These are phyloP conservation scores for Hypomyces perniciosus DNA, from an alignment of 2,329 filamentous ascomycete genomes.

Conservation along the genomic window DNA sequence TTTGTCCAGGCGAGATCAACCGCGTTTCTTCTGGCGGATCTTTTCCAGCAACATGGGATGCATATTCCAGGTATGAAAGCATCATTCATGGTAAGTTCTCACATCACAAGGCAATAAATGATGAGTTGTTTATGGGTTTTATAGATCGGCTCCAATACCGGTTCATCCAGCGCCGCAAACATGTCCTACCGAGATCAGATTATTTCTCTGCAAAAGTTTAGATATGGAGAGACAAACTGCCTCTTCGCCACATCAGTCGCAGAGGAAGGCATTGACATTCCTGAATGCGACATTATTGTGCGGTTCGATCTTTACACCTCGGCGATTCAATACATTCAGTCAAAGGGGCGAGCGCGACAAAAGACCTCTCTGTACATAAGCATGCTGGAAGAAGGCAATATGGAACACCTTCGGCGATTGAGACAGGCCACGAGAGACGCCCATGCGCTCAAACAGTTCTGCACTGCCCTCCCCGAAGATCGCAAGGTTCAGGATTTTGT, in stretches of 20 bases:
- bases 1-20: slow-evolving; percentile 79
- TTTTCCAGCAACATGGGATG: slow-evolving; percentile 55
- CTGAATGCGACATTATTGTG: slow-evolving; percentile 60
- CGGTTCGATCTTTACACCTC: slow-evolving; percentile 85
- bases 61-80: slow-evolving; percentile 52
- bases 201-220: slow-evolving; percentile 61
- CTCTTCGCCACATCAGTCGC: slow-evolving; percentile 62
- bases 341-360: slow-evolving; percentile 78
- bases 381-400: slow-evolving; percentile 72
- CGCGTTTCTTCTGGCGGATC: slow-evolving; percentile 63
- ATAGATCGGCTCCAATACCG: slow-evolving; percentile 25
- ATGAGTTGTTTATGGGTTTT: not conserved
- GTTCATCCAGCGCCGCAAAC: slow-evolving; percentile 47
- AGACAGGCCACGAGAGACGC: slow-evolving; percentile 57
- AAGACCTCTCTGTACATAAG: slow-evolving; percentile 72
- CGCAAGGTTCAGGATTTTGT: slow-evolving; percentile 41
- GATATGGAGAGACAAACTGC: slow-evolving; percentile 53
- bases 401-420: slow-evolving; percentile 50
- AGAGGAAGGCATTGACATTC: slow-evolving; percentile 63
- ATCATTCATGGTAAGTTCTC: slow-evolving; percentile 52
- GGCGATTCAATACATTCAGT: slow-evolving; percentile 93
- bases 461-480: slow-evolving; percentile 66
- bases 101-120: not conserved
- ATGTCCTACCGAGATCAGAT: slow-evolving; percentile 71
- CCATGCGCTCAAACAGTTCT: slow-evolving; percentile 66